These are phyloP conservation scores for Aspergillus steynii DNA, from an alignment of 495 filamentous ascomycete genomes.

Conservation along the genomic window DNA sequence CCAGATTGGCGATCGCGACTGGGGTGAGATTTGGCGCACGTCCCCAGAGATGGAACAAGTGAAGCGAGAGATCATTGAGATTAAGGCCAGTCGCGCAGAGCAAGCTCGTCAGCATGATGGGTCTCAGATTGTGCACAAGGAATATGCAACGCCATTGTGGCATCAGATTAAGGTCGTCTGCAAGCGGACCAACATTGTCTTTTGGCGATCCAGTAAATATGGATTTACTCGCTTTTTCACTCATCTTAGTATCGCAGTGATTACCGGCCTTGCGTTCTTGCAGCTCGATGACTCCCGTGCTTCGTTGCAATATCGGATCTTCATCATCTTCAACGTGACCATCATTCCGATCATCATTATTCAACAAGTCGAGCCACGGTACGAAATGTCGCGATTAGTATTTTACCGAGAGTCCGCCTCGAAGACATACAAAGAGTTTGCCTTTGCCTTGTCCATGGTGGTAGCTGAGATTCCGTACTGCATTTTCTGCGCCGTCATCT, in stretches of 20 bases:
- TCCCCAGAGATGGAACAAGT: constrained; percentile 67
- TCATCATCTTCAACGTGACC: constrained; percentile 81
- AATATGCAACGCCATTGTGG: constrained; percentile 72
- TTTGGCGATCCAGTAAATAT: constrained; percentile 76
- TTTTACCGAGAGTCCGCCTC: constrained; percentile 77
- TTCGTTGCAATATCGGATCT: constrained; percentile 75
- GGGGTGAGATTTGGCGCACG: constrained; percentile 76
- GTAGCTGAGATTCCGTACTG: constrained; percentile 76
- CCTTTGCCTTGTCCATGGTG: constrained; percentile 70
- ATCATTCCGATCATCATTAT: constrained; percentile 75
- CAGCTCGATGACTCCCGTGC: constrained; percentile 66
- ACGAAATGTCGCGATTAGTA: constrained; percentile 69
- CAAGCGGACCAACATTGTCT: constrained; percentile 62
- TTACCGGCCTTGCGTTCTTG: constrained; percentile 74
- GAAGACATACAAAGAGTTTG: constrained; percentile 75
- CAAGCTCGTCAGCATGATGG: constrained; percentile 42
- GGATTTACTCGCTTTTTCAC: constrained; percentile 77
- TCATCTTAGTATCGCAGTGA: constrained; percentile 67
- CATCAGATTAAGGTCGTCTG: constrained; percentile 70
- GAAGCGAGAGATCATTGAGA: constrained; percentile 64
- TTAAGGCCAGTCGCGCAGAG: constrained; percentile 60
- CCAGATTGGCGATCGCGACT: constrained; percentile 71
- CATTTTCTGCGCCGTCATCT: constrained; percentile 68
- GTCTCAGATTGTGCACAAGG: constrained; percentile 47
- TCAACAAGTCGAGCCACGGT: constrained; percentile 76